phyloP scores from a whole-genome alignment of 2,329 filamentous ascomycete genomes.

The Aspergillus puulaauensis region DNA sequence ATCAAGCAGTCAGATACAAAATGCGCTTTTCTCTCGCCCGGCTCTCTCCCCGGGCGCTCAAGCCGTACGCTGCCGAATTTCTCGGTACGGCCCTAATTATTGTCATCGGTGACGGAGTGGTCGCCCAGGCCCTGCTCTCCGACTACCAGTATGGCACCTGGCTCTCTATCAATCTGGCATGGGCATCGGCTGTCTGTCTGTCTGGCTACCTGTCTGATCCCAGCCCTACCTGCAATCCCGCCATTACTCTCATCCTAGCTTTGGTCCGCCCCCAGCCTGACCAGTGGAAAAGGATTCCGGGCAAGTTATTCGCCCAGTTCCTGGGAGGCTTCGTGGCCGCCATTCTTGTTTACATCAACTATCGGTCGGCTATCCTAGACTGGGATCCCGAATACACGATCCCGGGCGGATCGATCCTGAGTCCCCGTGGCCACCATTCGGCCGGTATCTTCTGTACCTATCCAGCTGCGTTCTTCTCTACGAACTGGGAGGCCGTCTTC shows the following conservation, averaged over 20 bases:
- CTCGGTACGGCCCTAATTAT: conserved; percentile 32
- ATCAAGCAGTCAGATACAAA: neutral
- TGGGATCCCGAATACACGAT: conserved; percentile 35
- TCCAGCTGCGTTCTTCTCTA: conserved; percentile 22
- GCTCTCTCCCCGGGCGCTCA: conserved; percentile 17
- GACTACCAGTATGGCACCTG: conserved; percentile 35
- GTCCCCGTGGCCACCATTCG: conserved; percentile 27
- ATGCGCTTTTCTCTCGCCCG: conserved; percentile 11
- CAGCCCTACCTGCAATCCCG: conserved; percentile 29
- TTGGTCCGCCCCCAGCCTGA: conserved; percentile 27
- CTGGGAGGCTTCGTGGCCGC: conserved; percentile 32
- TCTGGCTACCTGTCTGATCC: conserved; percentile 29
- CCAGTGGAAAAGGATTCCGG: conserved; percentile 29
- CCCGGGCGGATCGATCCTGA: conserved; percentile 29
- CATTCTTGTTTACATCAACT: conserved; percentile 30
- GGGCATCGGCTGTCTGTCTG: conserved; percentile 30
- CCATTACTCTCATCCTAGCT: conserved; percentile 24
- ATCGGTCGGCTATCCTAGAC: conserved; percentile 29
- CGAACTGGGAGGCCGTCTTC: conserved; percentile 34
- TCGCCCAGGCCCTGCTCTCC: conserved; percentile 32
- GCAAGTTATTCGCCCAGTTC: conserved; percentile 29
- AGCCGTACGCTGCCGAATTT: conserved; percentile 31
- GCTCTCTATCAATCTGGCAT: conserved; percentile 35
- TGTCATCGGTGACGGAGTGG: conserved; percentile 33
- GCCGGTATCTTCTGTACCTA: conserved; percentile 32